Percentiles rank a stretch among this genome's conserved stretches.
Conservation (phyloP, 2,329 filamentous ascomycete species). For the Phyllosticta citriasiana region DNA sequence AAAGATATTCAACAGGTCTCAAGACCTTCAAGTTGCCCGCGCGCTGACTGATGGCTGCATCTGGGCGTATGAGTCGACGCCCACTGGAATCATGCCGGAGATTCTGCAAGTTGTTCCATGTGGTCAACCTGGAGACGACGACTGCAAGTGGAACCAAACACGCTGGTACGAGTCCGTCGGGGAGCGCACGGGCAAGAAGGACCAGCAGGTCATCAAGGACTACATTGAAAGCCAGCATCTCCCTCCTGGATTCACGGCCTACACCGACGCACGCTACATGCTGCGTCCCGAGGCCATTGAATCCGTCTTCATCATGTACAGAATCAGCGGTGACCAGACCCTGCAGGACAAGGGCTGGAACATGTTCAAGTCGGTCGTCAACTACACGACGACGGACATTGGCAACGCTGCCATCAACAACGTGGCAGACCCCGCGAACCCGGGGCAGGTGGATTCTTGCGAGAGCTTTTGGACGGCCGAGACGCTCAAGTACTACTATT, state of each 20-base stretch:
- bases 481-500: slow-evolving; percentile 86
- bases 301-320: slow-evolving; percentile 77
- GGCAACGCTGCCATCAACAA: slow-evolving; percentile 57
- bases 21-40: slow-evolving; percentile 39
- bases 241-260: slow-evolving; percentile 22
- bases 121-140: slow-evolving; percentile 23
- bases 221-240: slow-evolving; percentile 25
- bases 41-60: slow-evolving; percentile 46
- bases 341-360: slow-evolving; percentile 74
- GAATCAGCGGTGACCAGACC: slow-evolving; percentile 62
- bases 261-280: slow-evolving; percentile 24
- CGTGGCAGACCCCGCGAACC: slow-evolving; percentile 35
- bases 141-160: slow-evolving; percentile 36
- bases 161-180: slow-evolving; percentile 32
- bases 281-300: slow-evolving; percentile 49
- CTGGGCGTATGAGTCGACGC: slow-evolving; percentile 43
- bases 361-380: slow-evolving; percentile 67
- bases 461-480: slow-evolving; percentile 81
- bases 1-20: slow-evolving; percentile 40
- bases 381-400: slow-evolving; percentile 51
- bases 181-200: slow-evolving; percentile 7
- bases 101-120: slow-evolving; percentile 35
- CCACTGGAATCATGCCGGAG: slow-evolving; percentile 47
- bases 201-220: slow-evolving; percentile 21
- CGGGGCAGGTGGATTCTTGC: slow-evolving; percentile 18